Conservation (phyloP, 2,329 filamentous ascomycete species). For the Nemania sp. region DNA sequence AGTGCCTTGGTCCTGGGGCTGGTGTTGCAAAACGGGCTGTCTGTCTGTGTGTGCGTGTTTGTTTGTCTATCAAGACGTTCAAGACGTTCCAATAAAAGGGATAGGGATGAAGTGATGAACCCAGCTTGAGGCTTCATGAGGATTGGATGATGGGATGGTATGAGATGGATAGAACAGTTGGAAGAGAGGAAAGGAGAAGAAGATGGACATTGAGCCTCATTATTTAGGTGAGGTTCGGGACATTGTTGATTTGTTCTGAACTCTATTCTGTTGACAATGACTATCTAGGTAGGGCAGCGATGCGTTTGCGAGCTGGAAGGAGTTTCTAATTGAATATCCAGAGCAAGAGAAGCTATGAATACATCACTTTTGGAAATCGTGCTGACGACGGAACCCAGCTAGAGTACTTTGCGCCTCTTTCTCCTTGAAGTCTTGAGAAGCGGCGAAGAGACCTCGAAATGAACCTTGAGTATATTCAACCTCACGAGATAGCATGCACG, state of each 20-base stretch:
- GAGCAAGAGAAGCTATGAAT: slow-evolving; percentile 11
- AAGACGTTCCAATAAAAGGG: slow-evolving; percentile 15
- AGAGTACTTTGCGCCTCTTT: slow-evolving; percentile 13
- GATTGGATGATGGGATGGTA: slow-evolving; percentile 9
- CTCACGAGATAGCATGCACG: slow-evolving; percentile 16
- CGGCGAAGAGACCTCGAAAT: slow-evolving; percentile 17
- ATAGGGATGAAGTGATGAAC: slow-evolving; percentile 15
- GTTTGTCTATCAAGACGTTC: slow-evolving; percentile 7
- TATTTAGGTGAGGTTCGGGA: slow-evolving; percentile 1
- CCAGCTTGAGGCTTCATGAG: slow-evolving; percentile 13
- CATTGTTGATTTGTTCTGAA: slow-evolving; percentile 4
- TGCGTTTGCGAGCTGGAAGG: slow-evolving; percentile 4
- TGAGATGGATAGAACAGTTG: slow-evolving; percentile 9
- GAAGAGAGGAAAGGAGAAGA: slow-evolving; percentile 4
- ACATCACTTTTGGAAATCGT: slow-evolving; percentile 3
- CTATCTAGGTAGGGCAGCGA: slow-evolving; percentile 6
- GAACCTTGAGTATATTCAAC: slow-evolving; percentile 14
- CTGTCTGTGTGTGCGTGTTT: slow-evolving; percentile 10
- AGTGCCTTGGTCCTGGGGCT: slow-evolving; percentile 14
- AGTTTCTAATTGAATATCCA: slow-evolving; percentile 7
- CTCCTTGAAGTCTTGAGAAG: slow-evolving; percentile 18
- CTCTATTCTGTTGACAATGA: slow-evolving; percentile 9
- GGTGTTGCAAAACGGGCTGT: slow-evolving; percentile 13
- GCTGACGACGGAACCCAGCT: slow-evolving; percentile 6
- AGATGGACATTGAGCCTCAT: slow-evolving; percentile 1